phyloP scores from a whole-genome alignment of 768 basidiomycete genomes.

The Cubamyces sp. region DNA sequence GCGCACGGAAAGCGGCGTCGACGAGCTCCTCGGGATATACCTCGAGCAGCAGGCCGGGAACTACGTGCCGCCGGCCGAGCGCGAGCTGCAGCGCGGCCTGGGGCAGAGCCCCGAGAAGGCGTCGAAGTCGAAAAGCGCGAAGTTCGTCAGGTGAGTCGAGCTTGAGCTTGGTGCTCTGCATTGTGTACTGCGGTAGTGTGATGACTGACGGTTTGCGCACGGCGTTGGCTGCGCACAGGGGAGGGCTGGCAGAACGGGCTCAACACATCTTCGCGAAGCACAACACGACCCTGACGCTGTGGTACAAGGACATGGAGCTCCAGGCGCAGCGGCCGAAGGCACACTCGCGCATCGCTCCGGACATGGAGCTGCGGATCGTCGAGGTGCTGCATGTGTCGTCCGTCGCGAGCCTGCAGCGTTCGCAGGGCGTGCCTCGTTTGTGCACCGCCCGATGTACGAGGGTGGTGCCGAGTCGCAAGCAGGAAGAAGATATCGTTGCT shows the following conservation, averaged over 20 bases:
- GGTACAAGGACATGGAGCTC: conserved; percentile 54
- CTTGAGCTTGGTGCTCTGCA: neutral
- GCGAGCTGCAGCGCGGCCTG: conserved; percentile 52
- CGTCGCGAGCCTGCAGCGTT: conserved; percentile 35
- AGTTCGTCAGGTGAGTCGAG: conserved; percentile 50
- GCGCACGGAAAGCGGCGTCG: conserved; percentile 51
- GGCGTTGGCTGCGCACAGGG: conserved; percentile 40
- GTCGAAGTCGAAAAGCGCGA: conserved; percentile 44
- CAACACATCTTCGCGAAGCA: conserved; percentile 46
- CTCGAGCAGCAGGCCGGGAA: conserved; percentile 49
- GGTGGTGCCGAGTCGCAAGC: neutral
- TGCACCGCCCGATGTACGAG: conserved; percentile 23
- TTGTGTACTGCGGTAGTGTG: neutral
- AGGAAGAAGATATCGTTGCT: conserved; percentile 17
- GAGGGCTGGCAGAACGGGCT: conserved; percentile 58
- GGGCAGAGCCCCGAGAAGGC: conserved; percentile 63
- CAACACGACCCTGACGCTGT: conserved; percentile 52
- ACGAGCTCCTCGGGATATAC: conserved; percentile 57
- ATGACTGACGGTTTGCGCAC: neutral
- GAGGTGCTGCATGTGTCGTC: conserved; percentile 44
- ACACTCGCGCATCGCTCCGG: conserved; percentile 36
- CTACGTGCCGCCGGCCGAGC: conserved; percentile 41
- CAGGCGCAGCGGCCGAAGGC: conserved; percentile 17
- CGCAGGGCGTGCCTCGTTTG: conserved; percentile 26
- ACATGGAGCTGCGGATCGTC: conserved; percentile 50